Evolutionary conservation across 768 basidiomycete species (phyloP).

Genomic region (Phallus indusiatus): DNA sequence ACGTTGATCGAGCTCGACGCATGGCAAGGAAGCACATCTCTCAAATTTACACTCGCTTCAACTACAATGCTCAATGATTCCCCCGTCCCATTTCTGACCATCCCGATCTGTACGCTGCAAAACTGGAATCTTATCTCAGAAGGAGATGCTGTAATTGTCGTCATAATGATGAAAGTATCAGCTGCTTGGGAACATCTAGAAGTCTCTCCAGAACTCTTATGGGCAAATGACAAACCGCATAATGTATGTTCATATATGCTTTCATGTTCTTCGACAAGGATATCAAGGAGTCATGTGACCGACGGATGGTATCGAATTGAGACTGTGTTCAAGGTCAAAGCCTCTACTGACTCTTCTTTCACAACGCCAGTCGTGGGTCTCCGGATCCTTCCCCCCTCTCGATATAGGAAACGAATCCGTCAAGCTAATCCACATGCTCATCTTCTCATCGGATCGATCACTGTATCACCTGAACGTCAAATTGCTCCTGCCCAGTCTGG

Average conservation of each 20-base stretch:
- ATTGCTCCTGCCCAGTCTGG: neutral
- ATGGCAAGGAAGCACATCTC: constrained; percentile 4
- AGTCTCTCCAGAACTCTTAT: neutral
- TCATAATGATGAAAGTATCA: neutral
- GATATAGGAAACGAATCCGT: neutral
- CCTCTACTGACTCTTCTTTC: neutral
- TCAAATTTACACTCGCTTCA: neutral
- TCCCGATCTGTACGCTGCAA: constrained; percentile 2
- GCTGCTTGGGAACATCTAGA: neutral
- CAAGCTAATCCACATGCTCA: neutral
- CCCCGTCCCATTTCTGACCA: neutral
- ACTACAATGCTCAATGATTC: neutral
- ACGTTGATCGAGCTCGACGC: neutral
- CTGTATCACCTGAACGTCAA: neutral
- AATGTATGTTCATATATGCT: neutral
- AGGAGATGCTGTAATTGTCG: neutral
- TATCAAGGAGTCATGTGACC: neutral
- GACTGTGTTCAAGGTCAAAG: neutral
- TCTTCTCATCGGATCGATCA: neutral
- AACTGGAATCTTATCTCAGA: neutral
- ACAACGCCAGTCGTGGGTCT: neutral
- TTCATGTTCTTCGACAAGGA: neutral
- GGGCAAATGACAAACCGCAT: neutral
- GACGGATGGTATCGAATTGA: constrained; percentile 3
- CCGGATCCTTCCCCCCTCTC: neutral